Base-by-base conservation (phyloP, 2,329 filamentous ascomycete genomes). In the Arthroderma sp. region DNA sequence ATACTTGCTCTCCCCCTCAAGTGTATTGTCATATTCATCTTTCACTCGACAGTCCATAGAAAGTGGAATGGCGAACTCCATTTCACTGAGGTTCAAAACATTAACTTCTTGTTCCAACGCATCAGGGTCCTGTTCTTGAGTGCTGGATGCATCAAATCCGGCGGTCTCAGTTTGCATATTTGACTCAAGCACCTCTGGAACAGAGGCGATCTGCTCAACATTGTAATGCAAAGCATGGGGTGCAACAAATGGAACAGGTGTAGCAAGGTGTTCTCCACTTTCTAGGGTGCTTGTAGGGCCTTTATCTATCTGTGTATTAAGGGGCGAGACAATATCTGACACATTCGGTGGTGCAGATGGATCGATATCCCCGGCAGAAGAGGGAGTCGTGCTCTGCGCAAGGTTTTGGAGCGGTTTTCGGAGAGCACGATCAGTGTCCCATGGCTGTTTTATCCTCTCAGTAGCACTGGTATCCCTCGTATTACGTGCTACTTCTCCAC, bases 31-130 rank as follows among this genome's bases (percentile, higher is more conserved):
- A 56, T 74, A 74, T 56, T 73, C 70, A 59, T 73, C 71, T 54
- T 74, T 74, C 2, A 74, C 67, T 37, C 72, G 67, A 21, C 72
- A 71, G 60, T 74, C 72, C 71, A 74, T 74, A 0, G 73, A 71
- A 52, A 74, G 67, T 4, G 70, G 67, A 6, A 74, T 64, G 17
- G 70, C 72, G 60, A 71, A 74, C 59, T 74, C 73, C 11, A 65
- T 68, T 9, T 69, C 66, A 1, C 71, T 71, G 54, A 74, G 67
- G 19, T 65, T 62, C 33, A 73, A 63, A 19, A 69, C 68, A 7
- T 68, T 68, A 17, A 66, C 68, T 13, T 57, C 47, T n/a, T 47
- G 33, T 28, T 56, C 56, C 21, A 54, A 37, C 13, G 55, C 37
- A 11, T 54, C 59, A 11, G 56, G 31, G 13, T 41, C 28, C 4